These are phyloP conservation scores for Phaeotremella skinneri DNA, from an alignment of 768 basidiomycete species.

Conservation along the genomic window DNA sequence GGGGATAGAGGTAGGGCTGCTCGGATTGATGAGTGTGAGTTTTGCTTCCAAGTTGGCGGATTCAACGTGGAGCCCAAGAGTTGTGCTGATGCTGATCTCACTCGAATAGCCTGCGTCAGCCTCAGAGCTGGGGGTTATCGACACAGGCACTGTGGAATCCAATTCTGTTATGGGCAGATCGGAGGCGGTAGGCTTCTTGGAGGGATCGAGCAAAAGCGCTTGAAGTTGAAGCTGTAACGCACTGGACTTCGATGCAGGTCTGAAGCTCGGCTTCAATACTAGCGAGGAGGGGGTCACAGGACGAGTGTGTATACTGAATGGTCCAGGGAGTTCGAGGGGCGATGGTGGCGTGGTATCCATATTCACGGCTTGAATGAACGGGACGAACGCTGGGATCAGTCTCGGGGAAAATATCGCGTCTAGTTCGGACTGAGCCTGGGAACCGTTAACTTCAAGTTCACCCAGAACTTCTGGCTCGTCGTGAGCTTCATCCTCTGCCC, in stretches of 20 bases:
- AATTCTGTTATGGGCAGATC: too few relatives aligned
- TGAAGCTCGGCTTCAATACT: not conserved
- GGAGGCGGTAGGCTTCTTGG: not conserved
- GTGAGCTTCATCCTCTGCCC: too few relatives aligned
- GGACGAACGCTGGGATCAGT: not conserved
- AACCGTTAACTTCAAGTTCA: too few relatives aligned
- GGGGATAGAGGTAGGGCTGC: not conserved
- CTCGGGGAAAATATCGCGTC: not conserved
- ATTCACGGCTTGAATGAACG: slow-evolving; percentile 6
- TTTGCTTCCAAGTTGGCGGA: slow-evolving; percentile 1
- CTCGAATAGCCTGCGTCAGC: too few relatives aligned
- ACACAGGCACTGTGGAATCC: too few relatives aligned
- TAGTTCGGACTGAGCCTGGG: not conserved
- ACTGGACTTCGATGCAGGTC: not conserved
- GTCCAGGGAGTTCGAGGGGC: slow-evolving; percentile 1
- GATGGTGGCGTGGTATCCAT: slow-evolving; percentile 5
- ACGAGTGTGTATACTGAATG: not conserved
- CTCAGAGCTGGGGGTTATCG: not conserved
- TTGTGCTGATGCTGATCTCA: too few relatives aligned
- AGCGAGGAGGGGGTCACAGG: not conserved
- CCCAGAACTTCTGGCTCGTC: too few relatives aligned
- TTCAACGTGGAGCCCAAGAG: too few relatives aligned
- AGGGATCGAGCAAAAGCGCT: not conserved
- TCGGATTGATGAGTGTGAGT: not conserved
- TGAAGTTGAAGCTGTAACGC: not conserved